These are phyloP conservation scores for Pseudisothecium myosuroides DNA, from an alignment of 225 moss, liverwort and hornwort species.

Conservation along the genomic window DNA sequence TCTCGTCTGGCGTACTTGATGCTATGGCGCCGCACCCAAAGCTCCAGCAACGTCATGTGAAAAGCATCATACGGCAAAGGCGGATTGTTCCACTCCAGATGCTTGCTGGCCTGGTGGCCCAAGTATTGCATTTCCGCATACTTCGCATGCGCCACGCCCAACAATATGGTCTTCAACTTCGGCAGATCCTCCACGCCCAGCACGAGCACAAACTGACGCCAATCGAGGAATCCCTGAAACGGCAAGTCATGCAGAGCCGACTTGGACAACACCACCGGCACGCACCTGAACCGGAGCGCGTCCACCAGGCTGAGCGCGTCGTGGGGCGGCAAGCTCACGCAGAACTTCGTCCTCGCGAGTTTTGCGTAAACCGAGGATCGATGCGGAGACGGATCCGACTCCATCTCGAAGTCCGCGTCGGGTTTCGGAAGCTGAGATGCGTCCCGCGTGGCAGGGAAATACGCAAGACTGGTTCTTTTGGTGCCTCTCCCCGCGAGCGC, in stretches of 20 bases:
- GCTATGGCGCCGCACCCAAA: constrained; percentile 77
- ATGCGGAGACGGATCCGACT: constrained; percentile 10
- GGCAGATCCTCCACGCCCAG: constrained; percentile 26
- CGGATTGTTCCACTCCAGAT: constrained; percentile 71
- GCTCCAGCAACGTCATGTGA: constrained; percentile 66
- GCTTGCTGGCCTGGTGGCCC: constrained; percentile 55
- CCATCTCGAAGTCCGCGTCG: constrained; percentile 9
- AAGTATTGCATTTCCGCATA: constrained; percentile 58
- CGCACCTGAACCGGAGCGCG: constrained; percentile 59
- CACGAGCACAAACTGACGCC: constrained; percentile 53
- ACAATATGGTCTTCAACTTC: constrained; percentile 16
- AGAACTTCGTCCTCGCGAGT: constrained; percentile 53
- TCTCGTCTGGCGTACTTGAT: constrained; percentile 52
- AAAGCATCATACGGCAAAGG: constrained; percentile 70
- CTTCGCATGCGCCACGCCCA: constrained; percentile 4
- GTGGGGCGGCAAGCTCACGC: constrained; percentile 37
- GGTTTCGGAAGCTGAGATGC: neutral
- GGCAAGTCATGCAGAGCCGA: constrained; percentile 55
- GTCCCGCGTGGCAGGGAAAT: constrained; percentile 14
- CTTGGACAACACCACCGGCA: constrained; percentile 57
- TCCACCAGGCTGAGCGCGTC: constrained; percentile 36
- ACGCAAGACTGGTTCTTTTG: constrained; percentile 27
- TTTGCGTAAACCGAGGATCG: constrained; percentile 8
- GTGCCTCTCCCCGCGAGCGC: neutral
- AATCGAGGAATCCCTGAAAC: constrained; percentile 68